Evolutionary conservation across 2,329 filamentous ascomycete species (phyloP).

Genomic region (Trichoderma polysporum): DNA sequence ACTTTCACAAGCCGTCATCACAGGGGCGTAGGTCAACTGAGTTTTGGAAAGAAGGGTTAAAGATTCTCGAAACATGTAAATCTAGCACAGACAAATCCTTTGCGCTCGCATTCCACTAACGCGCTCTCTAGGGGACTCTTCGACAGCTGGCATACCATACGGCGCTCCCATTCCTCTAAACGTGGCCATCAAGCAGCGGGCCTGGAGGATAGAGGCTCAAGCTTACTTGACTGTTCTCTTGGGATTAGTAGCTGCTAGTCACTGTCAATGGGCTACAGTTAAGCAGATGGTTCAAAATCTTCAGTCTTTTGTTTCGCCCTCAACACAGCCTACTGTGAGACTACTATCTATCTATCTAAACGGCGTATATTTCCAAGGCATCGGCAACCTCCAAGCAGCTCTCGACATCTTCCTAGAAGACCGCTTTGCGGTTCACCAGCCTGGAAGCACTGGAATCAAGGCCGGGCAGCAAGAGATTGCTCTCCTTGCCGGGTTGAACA

Average conservation of each 20-base stretch:
- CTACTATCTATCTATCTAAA: constrained; percentile 68
- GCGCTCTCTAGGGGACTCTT: constrained; percentile 36
- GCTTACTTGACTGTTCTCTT: constrained; percentile 71
- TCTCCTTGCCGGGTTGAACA: constrained; percentile 66
- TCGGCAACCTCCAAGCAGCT: constrained; percentile 69
- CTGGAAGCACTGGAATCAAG: constrained; percentile 39
- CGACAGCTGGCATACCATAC: constrained; percentile 38
- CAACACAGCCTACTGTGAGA: constrained; percentile 42
- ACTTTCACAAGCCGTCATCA: constrained; percentile 39
- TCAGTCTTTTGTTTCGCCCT: constrained; percentile 42
- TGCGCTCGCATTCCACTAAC: constrained; percentile 11
- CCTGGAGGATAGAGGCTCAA: constrained; percentile 65
- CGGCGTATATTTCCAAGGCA: constrained; percentile 74
- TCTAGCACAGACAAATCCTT: background rate
- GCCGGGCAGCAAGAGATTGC: constrained; percentile 62
- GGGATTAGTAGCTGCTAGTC: constrained; percentile 66
- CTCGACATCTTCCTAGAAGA: constrained; percentile 64
- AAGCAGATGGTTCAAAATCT: constrained; percentile 57
- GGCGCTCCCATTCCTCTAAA: constrained; percentile 52
- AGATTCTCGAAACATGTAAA: constrained; percentile 50
- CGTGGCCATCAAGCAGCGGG: constrained; percentile 56
- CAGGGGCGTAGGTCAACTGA: constrained; percentile 38
- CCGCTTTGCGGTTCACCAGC: constrained; percentile 49
- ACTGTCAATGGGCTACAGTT: constrained; percentile 68
- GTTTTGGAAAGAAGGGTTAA: constrained; percentile 45